phyloP scores from a whole-genome alignment of 495 filamentous ascomycete species.

The Lepraria neglecta region DNA sequence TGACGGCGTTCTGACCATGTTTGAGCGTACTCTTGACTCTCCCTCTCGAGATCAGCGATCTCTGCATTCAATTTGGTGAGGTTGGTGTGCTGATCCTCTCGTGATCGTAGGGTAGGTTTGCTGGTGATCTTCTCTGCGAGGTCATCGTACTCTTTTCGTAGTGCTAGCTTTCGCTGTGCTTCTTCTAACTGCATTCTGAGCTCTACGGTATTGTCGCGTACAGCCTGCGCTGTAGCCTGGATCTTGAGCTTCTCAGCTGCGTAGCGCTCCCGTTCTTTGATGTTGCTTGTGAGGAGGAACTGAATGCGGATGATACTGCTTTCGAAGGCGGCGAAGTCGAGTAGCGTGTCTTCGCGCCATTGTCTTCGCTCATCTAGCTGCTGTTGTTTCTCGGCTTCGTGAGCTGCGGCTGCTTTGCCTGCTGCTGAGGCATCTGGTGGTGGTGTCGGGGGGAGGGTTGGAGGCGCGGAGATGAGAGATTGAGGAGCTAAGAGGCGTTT shows the following conservation, averaged over 20 bases:
- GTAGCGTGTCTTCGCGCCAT: slow-evolving; percentile 72
- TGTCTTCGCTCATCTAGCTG: slow-evolving; percentile 49
- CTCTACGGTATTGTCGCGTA: slow-evolving; percentile 66
- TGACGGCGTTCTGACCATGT: slow-evolving; percentile 82
- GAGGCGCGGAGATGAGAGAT: slow-evolving; percentile 48
- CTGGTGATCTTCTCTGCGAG: slow-evolving; percentile 78
- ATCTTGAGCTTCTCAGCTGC: slow-evolving; percentile 73
- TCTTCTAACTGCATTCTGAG: slow-evolving; percentile 67
- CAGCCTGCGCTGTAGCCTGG: slow-evolving; percentile 61
- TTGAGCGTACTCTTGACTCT: slow-evolving; percentile 70
- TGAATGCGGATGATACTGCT: slow-evolving; percentile 82
- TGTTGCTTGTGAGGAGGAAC: slow-evolving; percentile 76
- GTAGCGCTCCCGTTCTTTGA: slow-evolving; percentile 79
- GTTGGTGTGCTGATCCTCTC: slow-evolving; percentile 74
- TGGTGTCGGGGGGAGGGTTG: slow-evolving; percentile 58
- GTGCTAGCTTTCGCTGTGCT: slow-evolving; percentile 65
- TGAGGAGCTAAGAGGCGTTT: slow-evolving; percentile 67
- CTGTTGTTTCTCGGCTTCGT: slow-evolving; percentile 40
- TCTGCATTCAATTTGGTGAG: slow-evolving; percentile 77
- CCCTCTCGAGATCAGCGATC: slow-evolving; percentile 77
- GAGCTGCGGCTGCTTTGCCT: slow-evolving; percentile 36
- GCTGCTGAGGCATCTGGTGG: slow-evolving; percentile 56
- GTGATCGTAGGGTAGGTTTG: slow-evolving; percentile 68
- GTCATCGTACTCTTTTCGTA: slow-evolving; percentile 82
- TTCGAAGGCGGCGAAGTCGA: slow-evolving; percentile 90